Evolutionary conservation across 169 alveolate genomes (phyloP).

Genomic region (Babesia ovis): DNA sequence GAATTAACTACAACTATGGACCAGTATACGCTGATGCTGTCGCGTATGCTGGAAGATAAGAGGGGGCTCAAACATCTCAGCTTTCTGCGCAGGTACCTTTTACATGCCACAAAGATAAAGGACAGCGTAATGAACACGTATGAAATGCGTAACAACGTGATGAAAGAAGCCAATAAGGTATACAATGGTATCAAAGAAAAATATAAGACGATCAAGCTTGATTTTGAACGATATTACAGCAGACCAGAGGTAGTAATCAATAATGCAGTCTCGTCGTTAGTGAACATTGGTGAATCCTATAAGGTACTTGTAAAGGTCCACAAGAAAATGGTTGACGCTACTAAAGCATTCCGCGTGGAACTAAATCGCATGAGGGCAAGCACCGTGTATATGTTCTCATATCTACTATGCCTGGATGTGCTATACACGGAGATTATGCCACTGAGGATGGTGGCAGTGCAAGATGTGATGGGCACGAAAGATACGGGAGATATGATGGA

Average conservation of each 20-base stretch:
- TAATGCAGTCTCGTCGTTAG: slow-evolving; percentile 19
- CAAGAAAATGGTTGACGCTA: slow-evolving; percentile 1
- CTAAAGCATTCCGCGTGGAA: background rate
- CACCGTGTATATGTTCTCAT: slow-evolving; percentile 28
- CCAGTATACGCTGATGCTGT: slow-evolving; percentile 3
- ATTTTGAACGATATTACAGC: slow-evolving; percentile 22
- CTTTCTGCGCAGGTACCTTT: slow-evolving; percentile 17
- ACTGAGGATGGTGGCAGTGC: slow-evolving; percentile 26
- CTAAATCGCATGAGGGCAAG: slow-evolving; percentile 20
- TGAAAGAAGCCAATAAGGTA: slow-evolving; percentile 10
- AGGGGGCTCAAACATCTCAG: slow-evolving; percentile 13
- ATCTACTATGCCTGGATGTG: slow-evolving; percentile 19
- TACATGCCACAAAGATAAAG: slow-evolving; percentile 5
- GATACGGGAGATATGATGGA: slow-evolving; percentile 5
- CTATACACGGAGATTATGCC: slow-evolving; percentile 26
- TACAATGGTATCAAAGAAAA: slow-evolving; percentile 1
- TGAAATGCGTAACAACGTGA: background rate
- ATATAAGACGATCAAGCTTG: slow-evolving; percentile 6
- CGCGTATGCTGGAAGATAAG: slow-evolving; percentile 17
- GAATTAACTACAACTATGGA: background rate
- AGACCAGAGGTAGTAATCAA: slow-evolving; percentile 15
- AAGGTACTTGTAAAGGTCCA: slow-evolving; percentile 4
- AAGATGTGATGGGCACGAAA: slow-evolving; percentile 23
- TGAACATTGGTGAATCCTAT: slow-evolving; percentile 31
- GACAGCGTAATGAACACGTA: background rate